Conservation (phyloP, 257 asterid species). For the Solanum virginianum region DNA sequence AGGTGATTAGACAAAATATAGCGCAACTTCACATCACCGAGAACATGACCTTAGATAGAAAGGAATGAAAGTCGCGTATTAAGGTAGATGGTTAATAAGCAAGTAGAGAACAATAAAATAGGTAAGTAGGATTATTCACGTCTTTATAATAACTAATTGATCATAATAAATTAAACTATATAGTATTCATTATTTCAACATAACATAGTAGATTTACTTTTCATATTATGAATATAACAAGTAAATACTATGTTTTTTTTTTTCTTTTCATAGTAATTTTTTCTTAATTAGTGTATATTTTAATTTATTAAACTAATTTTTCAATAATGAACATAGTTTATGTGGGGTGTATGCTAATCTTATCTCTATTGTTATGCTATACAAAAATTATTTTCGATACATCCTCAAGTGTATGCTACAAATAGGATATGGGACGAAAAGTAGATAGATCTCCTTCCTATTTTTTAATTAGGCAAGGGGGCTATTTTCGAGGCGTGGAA, state of each 20-base stretch:
- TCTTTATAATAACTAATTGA: background rate
- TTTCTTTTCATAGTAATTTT: background rate
- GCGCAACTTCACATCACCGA: no score
- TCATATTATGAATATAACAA: background rate
- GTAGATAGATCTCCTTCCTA: no score
- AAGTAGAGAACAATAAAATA: no score
- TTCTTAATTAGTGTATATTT: background rate
- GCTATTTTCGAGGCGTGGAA: no score
- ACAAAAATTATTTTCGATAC: background rate
- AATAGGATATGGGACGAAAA: background rate
- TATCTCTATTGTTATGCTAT: background rate
- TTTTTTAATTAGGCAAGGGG: no score
- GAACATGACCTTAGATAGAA: no score
- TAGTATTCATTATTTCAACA: background rate
- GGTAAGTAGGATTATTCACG: no score
- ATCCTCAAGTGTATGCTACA: background rate
- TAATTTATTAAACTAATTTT: background rate
- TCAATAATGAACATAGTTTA: background rate
- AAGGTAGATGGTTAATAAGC: no score
- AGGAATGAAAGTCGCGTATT: no score
- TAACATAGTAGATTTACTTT: background rate
- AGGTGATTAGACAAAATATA: no score
- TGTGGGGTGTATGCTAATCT: background rate
- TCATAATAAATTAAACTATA: background rate
- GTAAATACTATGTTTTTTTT: background rate